Evolutionary conservation across 805 yeast genomes (phyloP), one percentile per base, ranked within the genome.

Genomic region (Hanseniaspora vineae): DNA sequence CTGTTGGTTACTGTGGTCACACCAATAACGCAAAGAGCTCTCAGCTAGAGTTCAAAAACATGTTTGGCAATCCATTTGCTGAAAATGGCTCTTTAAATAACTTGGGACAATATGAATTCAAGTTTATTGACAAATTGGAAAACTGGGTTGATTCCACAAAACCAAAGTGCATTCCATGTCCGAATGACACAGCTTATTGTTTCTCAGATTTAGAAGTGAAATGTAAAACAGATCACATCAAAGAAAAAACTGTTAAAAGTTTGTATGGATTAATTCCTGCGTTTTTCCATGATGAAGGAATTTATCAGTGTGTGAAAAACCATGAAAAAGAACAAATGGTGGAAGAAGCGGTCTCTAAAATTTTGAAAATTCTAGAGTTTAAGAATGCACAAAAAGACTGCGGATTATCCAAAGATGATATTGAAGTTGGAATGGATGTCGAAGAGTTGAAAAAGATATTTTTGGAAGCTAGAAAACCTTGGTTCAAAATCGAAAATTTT

Each of bases 161-260:
- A n/a, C 94, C 95, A 2, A 42, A 54, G 0, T 90, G 98, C 66
- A 65, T 75, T 3, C 75, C 75, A 23, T 90, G 97, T 59, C 97
- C 97, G 1, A 15, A 17, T 37, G 74, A 71, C 3, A 80, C 89
- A 64, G 92, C 89, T 0, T 68, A 76, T 37, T 90, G 97, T 64
- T 77, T 72, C 52, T 76, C 78, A 20, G 60, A 71, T 42, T 67
- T 83, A 55, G 67, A 72, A 46, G 57, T 84, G 9, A 78, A 73
- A 49, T 90, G 98, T 64, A 79, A 76, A 54, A 80, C 78, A 42
- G 95, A 81, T 49, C 68, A 72, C 46, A 80, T 81, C 14, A 73
- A 80, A 73, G 69, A 75, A 52, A 66, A 76, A 39, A 52, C 60
- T 13, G 42, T 40, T 8, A 54, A 48, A 44, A 53, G 54, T 44